Base-by-base conservation (phyloP, 73 alveolate species). In the Paramecium sexaurelia region DNA sequence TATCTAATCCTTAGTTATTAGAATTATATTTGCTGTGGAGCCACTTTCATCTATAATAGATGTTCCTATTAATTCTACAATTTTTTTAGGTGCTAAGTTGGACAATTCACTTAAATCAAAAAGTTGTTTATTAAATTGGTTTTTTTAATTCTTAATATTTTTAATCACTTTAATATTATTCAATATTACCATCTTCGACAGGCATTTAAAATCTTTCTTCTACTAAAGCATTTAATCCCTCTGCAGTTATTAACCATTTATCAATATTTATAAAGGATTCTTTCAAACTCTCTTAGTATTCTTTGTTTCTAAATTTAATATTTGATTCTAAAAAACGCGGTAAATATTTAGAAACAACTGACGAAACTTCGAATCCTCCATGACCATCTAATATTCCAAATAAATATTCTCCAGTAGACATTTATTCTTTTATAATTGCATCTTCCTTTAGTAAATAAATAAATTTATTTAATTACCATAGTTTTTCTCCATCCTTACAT, bases 331-430 rank as follows among this genome's bases (percentile, higher is more conserved):
- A 45, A 78, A 78, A 78, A 45, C 43, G 90, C 90, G 90, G 90
- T 27, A 78, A 78, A 19, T 78, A 26, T 37, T 45, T 43, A 29
- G 75, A 19, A 20, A 92, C 93, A 73, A 57, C 95, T 22, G 83
- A 55, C 0, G 99, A 97, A 24, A 94, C 99, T 92, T 97, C 99
- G n/a, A 85, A 66, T 33, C 99, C 99, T 2, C 99, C 99, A 75
- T 97, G 99, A 0, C 99, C 99, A 93, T 96, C 99, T 55, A 95
- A 95, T 11, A 96, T 95, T 10, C 98, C 98, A 93, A 94, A 96
- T 35, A 97, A 45, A 61, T 39, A 41, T 32, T 29, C 90, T 29
- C 55, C 56, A 1, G 55, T 22, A n/a, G 41, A 24, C 4, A 78
- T 24, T 29, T 20, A 10, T 40, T 22, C 55, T 40, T 22, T 37